phyloP scores from a whole-genome alignment of 2,329 filamentous ascomycete species.

The Penicillium verrucosum region DNA sequence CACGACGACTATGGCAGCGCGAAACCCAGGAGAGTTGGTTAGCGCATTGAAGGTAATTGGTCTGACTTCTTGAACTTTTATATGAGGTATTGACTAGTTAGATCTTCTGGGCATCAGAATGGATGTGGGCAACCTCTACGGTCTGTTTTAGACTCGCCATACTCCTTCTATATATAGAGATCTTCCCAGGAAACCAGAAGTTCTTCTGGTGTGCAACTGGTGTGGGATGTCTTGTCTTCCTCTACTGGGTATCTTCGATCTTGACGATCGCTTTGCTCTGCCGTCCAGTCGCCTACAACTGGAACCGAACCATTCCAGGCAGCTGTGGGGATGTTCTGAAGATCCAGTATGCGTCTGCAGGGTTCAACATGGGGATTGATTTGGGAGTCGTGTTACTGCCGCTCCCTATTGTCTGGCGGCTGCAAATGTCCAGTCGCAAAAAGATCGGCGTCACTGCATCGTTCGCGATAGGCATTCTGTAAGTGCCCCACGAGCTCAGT shows the following conservation, averaged over 20 bases:
- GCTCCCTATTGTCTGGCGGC: slow-evolving; percentile 10
- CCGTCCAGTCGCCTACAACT: slow-evolving; percentile 13
- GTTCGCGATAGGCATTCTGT: slow-evolving; percentile 12
- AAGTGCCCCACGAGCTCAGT: neutral
- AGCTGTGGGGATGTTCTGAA: slow-evolving; percentile 9
- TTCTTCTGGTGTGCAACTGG: slow-evolving; percentile 7
- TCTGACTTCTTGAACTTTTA: too few species aligned
- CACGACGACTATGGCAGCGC: neutral
- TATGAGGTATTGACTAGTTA: neutral
- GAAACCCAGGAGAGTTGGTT: neutral
- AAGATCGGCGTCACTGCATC: slow-evolving; percentile 11
- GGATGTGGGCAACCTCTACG: slow-evolving; percentile 14
- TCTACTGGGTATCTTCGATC: slow-evolving; percentile 11
- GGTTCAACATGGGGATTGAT: slow-evolving; percentile 14
- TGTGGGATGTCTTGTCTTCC: slow-evolving; percentile 6
- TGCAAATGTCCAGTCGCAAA: slow-evolving; percentile 13
- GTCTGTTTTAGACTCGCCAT: slow-evolving; percentile 13
- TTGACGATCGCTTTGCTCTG: slow-evolving; percentile 12
- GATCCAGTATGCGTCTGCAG: slow-evolving; percentile 12
- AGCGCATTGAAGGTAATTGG: slow-evolving; percentile 3
- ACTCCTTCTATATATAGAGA: slow-evolving; percentile 10
- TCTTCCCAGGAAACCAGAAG: slow-evolving; percentile 4
- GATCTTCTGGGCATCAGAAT: slow-evolving; percentile 18
- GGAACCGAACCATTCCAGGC: slow-evolving; percentile 7
- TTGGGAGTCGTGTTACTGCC: slow-evolving; percentile 8